Evolutionary conservation across 2,329 filamentous ascomycete species (phyloP).

Genomic region (Tolypocladium ovalisporum): DNA sequence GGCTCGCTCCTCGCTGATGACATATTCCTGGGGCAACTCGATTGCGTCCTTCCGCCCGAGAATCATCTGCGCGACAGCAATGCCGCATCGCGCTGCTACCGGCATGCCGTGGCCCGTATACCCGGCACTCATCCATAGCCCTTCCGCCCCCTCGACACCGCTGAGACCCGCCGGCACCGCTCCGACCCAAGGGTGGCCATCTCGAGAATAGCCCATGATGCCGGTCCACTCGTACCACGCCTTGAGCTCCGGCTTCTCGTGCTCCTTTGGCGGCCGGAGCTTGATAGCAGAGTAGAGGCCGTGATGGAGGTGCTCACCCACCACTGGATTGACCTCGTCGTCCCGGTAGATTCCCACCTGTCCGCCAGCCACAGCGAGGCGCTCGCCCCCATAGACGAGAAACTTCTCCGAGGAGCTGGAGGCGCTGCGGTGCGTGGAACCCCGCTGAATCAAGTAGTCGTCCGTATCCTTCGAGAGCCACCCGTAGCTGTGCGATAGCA

Average conservation of each 20-base stretch:
- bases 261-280: conserved; percentile 20
- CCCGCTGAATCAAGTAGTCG: conserved; percentile 62
- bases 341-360: conserved; percentile 48
- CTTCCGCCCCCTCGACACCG: conserved; percentile 29
- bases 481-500: conserved; percentile 49
- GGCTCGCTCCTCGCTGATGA: conserved; percentile 21
- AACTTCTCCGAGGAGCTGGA: conserved; percentile 20
- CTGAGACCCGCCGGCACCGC: conserved; percentile 41
- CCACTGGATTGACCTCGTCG: conserved; percentile 40
- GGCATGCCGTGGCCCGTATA: conserved; percentile 74
- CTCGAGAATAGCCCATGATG: conserved; percentile 66
- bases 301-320: conserved; percentile 44
- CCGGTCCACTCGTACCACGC: conserved; percentile 63
- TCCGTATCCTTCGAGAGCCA: conserved; percentile 48
- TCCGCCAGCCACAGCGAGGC: conserved; percentile 37
- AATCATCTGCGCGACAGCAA: conserved; percentile 52
- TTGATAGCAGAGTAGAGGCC: conserved; percentile 31
- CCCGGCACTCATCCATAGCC: conserved; percentile 53
- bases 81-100: conserved; percentile 55
- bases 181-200: conserved; percentile 61
- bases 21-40: conserved; percentile 32
- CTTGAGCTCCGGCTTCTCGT: conserved; percentile 32
- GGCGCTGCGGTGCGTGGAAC: conserved; percentile 27
- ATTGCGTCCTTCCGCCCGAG: conserved; percentile 26
- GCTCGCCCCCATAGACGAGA: conserved; percentile 62